Evolutionary conservation across 345 rosid genomes (phyloP), one percentile per base, ranked within the genome.

Genomic region (Salix viminalis): DNA sequence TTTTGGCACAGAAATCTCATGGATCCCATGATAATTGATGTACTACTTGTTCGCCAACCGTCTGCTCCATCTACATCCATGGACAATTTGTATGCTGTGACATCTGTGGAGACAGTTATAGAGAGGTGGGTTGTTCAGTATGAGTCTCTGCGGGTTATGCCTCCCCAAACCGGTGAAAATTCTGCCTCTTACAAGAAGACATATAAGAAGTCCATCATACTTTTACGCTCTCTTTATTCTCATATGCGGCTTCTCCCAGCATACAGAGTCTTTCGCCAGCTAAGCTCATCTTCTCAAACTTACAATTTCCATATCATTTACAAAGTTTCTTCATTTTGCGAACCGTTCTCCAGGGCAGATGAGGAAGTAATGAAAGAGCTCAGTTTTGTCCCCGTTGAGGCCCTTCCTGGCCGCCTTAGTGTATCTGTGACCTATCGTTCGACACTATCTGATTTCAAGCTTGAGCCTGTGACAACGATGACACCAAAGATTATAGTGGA

Each of bases 91-190:
- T 84, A 79, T 76, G 65, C 83, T 2, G 74, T 78, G 21, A 62
- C 75, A 19, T n/a, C 86, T 23, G 32, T 70, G n/a, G 96, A 94
- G 85, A 90, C 92, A 52, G 91, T 94, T 69, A 87, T 94, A 42
- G 98, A 92, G 86, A 86, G 97, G 79, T 94, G 98, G 98, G 83
- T 85, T 75, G 87, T 92, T 84, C 96, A 91, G 68, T 94, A 88
- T 28, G 94, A 94, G 84, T 84, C 85, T 52, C 85, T 90, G 1
- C 65, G 84, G 54, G 70, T 79, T 58, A 65, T 74, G 81, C 75
- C 85, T 80, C 86, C 87, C 67, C 89, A 84, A 32, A 71, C 65
- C 62, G 78, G 77, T 56, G 97, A 91, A 50, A 72, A 84, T 75
- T 80, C 86, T 8, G 69, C 87, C 8, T 86, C 88, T 30, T 90